A percentile compares a stretch with the other conserved stretches of the same genome.
These are phyloP conservation scores for sunflower (Helianthus annuus) DNA, from an alignment of 129 eudicot genomes.

Conservation along the genomic window DNA sequence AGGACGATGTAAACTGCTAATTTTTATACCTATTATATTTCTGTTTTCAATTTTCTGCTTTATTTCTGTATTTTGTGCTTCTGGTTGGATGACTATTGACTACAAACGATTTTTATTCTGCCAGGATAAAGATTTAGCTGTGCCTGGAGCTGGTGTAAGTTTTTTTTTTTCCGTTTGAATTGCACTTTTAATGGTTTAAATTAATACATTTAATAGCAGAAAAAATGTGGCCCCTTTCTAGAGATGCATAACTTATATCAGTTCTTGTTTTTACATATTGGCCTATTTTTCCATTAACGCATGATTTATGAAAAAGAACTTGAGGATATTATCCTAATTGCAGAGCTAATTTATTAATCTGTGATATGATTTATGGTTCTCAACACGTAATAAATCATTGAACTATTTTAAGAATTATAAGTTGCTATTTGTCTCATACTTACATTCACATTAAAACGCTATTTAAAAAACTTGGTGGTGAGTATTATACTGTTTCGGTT, in stretches of 20 bases:
- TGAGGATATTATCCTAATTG: neutral
- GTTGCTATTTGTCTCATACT: neutral
- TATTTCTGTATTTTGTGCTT: constrained; percentile 8
- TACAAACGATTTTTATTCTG: constrained; percentile 21
- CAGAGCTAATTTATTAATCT: neutral
- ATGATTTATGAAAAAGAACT: neutral
- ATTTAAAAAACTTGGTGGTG: constrained; percentile 7
- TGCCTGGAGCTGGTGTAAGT: constrained; percentile 96
- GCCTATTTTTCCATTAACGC: constrained; percentile 6
- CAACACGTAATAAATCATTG: constrained; percentile 1
- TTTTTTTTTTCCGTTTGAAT: neutral
- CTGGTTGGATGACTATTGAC: constrained; percentile 13
- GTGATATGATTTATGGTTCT: neutral
- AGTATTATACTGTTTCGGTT: neutral
- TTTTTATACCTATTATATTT: constrained; percentile 5
- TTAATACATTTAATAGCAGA: neutral
- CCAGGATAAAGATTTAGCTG: constrained; percentile 82
- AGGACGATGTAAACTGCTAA: constrained; percentile 44
- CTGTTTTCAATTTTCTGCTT: neutral
- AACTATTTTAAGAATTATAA: neutral
- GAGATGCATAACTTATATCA: constrained; percentile 7
- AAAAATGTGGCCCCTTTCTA: constrained; percentile 17
- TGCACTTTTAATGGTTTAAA: constrained; percentile 14
- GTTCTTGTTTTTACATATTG: neutral
- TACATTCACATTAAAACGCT: neutral